A percentile compares a stretch with the other conserved stretches of the same genome.
Evolutionary conservation across 2,329 filamentous ascomycete species (phyloP).

Genomic region (Colletotrichum sp.): DNA sequence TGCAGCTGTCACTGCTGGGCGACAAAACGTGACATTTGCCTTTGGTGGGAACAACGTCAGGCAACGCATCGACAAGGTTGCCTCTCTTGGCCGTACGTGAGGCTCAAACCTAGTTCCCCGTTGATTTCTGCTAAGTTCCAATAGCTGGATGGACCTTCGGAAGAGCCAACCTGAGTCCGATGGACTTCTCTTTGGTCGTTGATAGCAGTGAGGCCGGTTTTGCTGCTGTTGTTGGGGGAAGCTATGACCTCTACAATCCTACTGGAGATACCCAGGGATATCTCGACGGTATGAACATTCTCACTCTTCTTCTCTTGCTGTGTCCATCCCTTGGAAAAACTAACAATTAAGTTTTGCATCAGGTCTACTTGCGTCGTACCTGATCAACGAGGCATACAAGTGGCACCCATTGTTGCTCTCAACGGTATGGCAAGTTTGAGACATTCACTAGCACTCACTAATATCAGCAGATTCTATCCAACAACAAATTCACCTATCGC

Average conservation of each 20-base stretch:
- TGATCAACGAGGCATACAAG: constrained; percentile 10
- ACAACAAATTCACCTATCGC: background rate
- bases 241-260: background rate
- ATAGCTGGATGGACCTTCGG: background rate
- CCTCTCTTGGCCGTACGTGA: background rate
- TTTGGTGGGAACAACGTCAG: background rate
- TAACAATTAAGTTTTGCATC: background rate
- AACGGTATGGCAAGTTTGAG: background rate
- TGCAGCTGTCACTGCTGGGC: background rate
- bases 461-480: background rate
- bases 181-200: constrained; percentile 11
- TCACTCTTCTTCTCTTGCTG: too few relatives aligned
- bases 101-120: accelerated
- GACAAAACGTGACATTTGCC: background rate
- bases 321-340: background rate
- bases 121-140: background rate
- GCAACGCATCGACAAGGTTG: background rate
- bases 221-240: constrained; percentile 2
- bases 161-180: background rate
- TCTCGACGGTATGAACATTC: background rate
- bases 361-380: constrained; percentile 2
- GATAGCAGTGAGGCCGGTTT: constrained; percentile 1
- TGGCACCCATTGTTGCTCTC: constrained; percentile 7
- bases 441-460: background rate
- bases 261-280: background rate